These are phyloP conservation scores for Lachnellula subtilissima DNA, from an alignment of 2,329 filamentous ascomycete genomes.

Conservation along the genomic window DNA sequence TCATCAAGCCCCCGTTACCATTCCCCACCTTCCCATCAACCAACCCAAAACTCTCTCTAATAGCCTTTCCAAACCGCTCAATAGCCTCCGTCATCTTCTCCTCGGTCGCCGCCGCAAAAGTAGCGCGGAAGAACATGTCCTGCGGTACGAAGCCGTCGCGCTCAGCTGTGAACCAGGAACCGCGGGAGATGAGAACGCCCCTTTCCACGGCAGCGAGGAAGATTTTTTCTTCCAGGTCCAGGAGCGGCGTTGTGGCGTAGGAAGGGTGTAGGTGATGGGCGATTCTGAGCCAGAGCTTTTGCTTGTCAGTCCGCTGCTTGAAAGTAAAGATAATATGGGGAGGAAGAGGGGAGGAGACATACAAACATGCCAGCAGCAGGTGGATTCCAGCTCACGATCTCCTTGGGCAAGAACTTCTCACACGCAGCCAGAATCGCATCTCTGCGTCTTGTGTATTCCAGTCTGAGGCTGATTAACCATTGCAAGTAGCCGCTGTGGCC, in stretches of 20 bases:
- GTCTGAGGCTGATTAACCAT: constrained; percentile 80
- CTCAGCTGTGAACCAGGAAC: constrained; percentile 88
- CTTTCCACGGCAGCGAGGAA: constrained; percentile 72
- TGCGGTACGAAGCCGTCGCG: constrained; percentile 45
- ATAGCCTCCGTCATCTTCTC: constrained; percentile 70
- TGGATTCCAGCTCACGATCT: constrained; percentile 73
- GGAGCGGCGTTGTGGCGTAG: constrained; percentile 46
- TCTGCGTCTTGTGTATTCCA: constrained; percentile 75
- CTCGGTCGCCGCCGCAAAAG: constrained; percentile 75
- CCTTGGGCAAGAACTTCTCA: constrained; percentile 67
- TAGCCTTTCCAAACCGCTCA: constrained; percentile 67
- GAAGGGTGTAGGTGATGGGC: constrained; percentile 59
- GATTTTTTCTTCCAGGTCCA: constrained; percentile 78
- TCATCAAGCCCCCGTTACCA: background rate
- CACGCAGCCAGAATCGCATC: constrained; percentile 76
- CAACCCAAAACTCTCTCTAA: constrained; percentile 55
- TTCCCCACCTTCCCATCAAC: background rate
- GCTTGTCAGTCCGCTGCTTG: constrained; percentile 1
- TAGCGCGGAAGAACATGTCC: constrained; percentile 75
- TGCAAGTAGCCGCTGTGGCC: constrained; percentile 84
- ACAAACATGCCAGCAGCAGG: constrained; percentile 94
- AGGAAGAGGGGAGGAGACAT: constrained; percentile 37
- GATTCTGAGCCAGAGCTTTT: constrained; percentile 67
- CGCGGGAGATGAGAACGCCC: constrained; percentile 75
- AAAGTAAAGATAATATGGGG: background rate